Conservation (phyloP, 2,329 filamentous ascomycete genomes). For the Monilinia polystroma region DNA sequence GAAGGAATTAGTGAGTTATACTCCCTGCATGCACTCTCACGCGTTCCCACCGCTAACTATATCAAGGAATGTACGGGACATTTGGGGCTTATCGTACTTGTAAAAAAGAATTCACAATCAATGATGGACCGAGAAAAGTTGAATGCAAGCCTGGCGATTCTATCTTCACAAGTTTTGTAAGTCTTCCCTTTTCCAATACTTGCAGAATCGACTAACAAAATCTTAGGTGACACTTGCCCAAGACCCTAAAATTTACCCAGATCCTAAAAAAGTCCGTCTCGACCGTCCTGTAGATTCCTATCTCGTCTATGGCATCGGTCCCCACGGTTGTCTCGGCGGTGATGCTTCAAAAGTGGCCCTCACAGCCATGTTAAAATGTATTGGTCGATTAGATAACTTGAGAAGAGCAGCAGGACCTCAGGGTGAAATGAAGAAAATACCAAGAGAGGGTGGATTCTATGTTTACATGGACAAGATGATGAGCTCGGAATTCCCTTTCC, state of each 20-base stretch:
- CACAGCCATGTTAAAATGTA: conserved; percentile 51
- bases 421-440: conserved; percentile 26
- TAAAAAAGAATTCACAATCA: conserved; percentile 20
- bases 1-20: conserved; percentile 48
- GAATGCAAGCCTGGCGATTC: conserved; percentile 21
- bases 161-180: conserved; percentile 21
- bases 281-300: conserved; percentile 63
- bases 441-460: conserved; percentile 22
- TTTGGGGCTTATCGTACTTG: conserved; percentile 57
- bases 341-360: conserved; percentile 47
- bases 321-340: conserved; percentile 61
- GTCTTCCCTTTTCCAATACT: neutral
- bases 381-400: conserved; percentile 25
- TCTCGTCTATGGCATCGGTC: conserved; percentile 61
- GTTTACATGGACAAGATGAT: conserved; percentile 41
- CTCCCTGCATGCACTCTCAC: neutral
- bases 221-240: conserved; percentile 14
- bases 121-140: conserved; percentile 16
- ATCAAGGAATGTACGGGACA: conserved; percentile 54
- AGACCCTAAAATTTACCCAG: conserved; percentile 59
- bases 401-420: conserved; percentile 25
- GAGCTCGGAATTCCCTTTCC: conserved; percentile 54
- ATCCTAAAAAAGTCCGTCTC: conserved; percentile 60
- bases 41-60: neutral
- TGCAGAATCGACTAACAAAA: neutral